phyloP scores from a whole-genome alignment of 2,329 filamentous ascomycete species.

The Sporothrix humicola region DNA sequence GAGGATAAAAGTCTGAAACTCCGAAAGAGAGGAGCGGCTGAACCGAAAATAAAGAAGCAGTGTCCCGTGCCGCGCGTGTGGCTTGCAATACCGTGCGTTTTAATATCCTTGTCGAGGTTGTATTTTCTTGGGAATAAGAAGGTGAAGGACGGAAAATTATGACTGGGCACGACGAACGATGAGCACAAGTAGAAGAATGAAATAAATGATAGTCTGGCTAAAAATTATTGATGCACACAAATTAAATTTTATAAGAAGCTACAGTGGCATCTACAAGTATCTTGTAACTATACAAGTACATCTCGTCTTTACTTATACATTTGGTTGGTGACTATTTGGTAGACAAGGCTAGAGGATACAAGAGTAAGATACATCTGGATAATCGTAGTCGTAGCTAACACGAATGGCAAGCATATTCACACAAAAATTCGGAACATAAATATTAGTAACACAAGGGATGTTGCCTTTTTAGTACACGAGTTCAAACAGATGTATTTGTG shows the following conservation, averaged over 20 bases:
- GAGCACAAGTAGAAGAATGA: background rate
- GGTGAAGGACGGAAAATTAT: background rate
- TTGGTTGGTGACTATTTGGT: no score
- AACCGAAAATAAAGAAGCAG: slow-evolving; percentile 13
- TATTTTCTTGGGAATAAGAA: slow-evolving; percentile 10
- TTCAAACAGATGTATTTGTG: background rate
- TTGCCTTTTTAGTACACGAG: background rate
- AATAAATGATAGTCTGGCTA: background rate
- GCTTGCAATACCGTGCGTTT: background rate
- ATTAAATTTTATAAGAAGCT: no score
- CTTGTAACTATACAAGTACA: no score
- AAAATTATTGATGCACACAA: no score
- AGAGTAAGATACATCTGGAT: no score
- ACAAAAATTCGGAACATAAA: background rate
- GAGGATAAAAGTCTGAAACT: slow-evolving; percentile 10
- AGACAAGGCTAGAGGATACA: no score
- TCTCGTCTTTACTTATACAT: no score
- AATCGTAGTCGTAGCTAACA: no score
- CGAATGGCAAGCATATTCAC: no score
- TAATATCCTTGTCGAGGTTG: slow-evolving; percentile 3
- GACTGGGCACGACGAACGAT: background rate
- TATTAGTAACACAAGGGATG: background rate
- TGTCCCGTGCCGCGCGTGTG: slow-evolving; percentile 1
- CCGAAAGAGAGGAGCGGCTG: background rate
- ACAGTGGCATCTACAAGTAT: no score